Evolutionary conservation across 371 early-diverging fungal genomes (phyloP).

Genomic region (Circinella minor): DNA sequence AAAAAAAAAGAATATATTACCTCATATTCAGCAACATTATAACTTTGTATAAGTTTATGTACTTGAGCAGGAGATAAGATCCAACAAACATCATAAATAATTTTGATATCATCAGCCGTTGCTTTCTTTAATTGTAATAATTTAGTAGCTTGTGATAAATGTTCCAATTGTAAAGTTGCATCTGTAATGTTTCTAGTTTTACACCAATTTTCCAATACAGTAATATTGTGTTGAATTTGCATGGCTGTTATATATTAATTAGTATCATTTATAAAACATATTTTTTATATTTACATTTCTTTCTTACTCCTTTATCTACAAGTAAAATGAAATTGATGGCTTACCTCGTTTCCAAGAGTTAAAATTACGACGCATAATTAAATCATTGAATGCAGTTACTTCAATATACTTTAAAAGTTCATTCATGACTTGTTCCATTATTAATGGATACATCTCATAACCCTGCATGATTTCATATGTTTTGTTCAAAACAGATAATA

Average conservation of each 20-base stretch:
- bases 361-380: conserved; percentile 84
- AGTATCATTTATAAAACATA: too few species aligned
- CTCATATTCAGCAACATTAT: conserved; percentile 74
- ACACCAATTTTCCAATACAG: conserved; percentile 94
- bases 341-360: conserved; percentile 81
- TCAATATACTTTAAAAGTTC: conserved; percentile 88
- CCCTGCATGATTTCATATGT: conserved; percentile 83
- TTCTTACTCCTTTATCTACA: neutral
- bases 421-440: conserved; percentile 73
- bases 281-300: too few species aligned
- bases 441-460: conserved; percentile 81
- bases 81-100: conserved; percentile 91
- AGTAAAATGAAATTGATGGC: neutral
- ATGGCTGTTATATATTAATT: conserved; percentile 43
- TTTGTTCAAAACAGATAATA: conserved; percentile 81
- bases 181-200: conserved; percentile 80
- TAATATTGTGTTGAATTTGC: conserved; percentile 95
- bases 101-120: conserved; percentile 84
- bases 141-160: conserved; percentile 89
- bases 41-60: conserved; percentile 85
- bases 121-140: conserved; percentile 91
- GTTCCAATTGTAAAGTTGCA: conserved; percentile 84
- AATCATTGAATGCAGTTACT: conserved; percentile 89
- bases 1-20: conserved; percentile 19
- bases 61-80: conserved; percentile 88